A percentile compares a stretch with the other conserved stretches of the same genome.
These are phyloP conservation scores for Aspergillus phoenicis DNA, from an alignment of 2,329 filamentous ascomycete species.

Conservation along the genomic window DNA sequence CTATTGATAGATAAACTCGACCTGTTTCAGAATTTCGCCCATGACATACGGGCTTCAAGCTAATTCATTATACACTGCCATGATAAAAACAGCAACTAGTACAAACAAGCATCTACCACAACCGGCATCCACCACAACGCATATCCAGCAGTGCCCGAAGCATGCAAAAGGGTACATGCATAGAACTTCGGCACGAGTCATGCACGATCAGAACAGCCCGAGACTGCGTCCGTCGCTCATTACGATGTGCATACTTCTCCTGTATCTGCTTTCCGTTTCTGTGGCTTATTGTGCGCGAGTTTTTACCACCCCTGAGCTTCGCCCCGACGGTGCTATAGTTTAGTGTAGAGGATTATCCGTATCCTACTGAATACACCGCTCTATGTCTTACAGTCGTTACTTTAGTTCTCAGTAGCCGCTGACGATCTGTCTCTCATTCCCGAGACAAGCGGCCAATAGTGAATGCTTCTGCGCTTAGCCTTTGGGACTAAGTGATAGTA, in stretches of 20 bases:
- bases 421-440: slow-evolving; percentile 1
- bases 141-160: neutral
- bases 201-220: neutral
- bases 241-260: neutral
- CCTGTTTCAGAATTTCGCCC: too few relatives aligned
- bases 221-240: neutral
- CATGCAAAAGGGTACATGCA: neutral
- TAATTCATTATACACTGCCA: too few relatives aligned
- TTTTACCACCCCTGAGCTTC: neutral
- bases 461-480: neutral
- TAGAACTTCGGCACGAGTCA: neutral
- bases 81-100: too few relatives aligned
- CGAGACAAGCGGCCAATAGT: neutral
- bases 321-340: neutral
- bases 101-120: neutral
- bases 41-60: too few relatives aligned
- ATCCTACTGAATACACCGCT: neutral
- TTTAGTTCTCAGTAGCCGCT: neutral
- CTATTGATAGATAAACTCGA: too few relatives aligned
- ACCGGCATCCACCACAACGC: neutral
- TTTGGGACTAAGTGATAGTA: neutral
- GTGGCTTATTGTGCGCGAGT: neutral
- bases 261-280: neutral
- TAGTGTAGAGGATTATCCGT: neutral
- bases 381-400: neutral